These are phyloP conservation scores for Penicillium aurantiogriseum DNA, from an alignment of 2,329 filamentous ascomycete species.

Conservation along the genomic window DNA sequence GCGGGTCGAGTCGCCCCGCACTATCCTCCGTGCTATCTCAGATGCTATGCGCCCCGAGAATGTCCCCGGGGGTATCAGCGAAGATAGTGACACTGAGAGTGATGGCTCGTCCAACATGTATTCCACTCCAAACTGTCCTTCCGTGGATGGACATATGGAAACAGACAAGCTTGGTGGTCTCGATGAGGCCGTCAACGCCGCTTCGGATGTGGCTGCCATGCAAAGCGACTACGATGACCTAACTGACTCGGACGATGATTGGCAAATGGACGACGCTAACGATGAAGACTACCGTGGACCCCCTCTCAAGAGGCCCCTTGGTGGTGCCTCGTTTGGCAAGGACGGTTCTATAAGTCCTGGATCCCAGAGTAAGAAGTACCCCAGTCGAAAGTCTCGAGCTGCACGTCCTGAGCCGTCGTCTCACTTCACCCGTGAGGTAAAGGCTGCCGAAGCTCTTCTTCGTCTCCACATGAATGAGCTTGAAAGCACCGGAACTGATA, in stretches of 20 bases:
- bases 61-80: slow-evolving; percentile 7
- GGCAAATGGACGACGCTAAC: slow-evolving; percentile 13
- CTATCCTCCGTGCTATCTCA: slow-evolving; percentile 25
- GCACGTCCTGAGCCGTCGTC: not conserved
- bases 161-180: not conserved
- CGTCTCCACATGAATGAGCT: slow-evolving; percentile 36
- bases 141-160: slow-evolving; percentile 5
- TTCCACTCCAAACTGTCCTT: slow-evolving; percentile 15
- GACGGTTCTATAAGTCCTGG: not conserved
- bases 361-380: slow-evolving; percentile 9
- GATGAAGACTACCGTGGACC: slow-evolving; percentile 22
- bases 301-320: not conserved
- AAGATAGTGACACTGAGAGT: slow-evolving; percentile 15
- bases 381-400: slow-evolving; percentile 3
- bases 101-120: slow-evolving; percentile 15
- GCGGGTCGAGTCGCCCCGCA: slow-evolving; percentile 21
- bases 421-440: slow-evolving; percentile 34
- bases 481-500: slow-evolving; percentile 5
- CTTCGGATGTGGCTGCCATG: not conserved
- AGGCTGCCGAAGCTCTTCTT: slow-evolving; percentile 40
- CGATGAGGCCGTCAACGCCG: not conserved
- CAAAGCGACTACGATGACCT: slow-evolving; percentile 5
- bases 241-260: slow-evolving; percentile 15
- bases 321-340: not conserved
- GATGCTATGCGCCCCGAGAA: slow-evolving; percentile 3